phyloP scores from a whole-genome alignment of 1,139 yeast species.

The Candida sp. region DNA sequence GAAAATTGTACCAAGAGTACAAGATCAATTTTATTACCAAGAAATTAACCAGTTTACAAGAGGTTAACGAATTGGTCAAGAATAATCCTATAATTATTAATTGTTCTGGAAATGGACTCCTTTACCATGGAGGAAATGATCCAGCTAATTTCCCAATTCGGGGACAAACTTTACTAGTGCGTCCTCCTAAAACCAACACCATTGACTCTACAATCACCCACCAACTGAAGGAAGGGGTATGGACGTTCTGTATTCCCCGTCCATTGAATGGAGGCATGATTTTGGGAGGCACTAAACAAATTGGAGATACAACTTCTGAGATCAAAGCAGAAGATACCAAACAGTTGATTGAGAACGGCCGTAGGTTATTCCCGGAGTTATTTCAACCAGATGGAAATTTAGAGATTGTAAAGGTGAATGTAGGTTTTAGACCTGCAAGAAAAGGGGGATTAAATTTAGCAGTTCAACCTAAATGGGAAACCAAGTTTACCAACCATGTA shows the following conservation, averaged over 20 bases:
- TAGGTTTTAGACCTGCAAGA: constrained; percentile 74
- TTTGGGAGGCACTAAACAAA: constrained; percentile 71
- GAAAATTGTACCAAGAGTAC: constrained; percentile 24
- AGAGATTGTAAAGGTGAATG: constrained; percentile 51
- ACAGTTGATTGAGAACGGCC: constrained; percentile 42
- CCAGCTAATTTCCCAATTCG: constrained; percentile 49
- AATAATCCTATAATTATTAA: constrained; percentile 39
- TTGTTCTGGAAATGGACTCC: constrained; percentile 62
- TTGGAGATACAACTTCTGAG: constrained; percentile 25
- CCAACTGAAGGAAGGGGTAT: constrained; percentile 52
- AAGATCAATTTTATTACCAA: constrained; percentile 42
- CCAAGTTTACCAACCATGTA: constrained; percentile 19
- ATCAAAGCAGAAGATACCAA: constrained; percentile 47
- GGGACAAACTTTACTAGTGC: constrained; percentile 63
- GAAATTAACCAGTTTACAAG: constrained; percentile 35
- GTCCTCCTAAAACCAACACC: constrained; percentile 31
- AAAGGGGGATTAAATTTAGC: constrained; percentile 54
- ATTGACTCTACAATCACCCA: constrained; percentile 52
- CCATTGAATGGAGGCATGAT: constrained; percentile 64
- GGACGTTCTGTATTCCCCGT: constrained; percentile 70
- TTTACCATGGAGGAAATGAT: constrained; percentile 53
- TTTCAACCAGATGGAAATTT: constrained; percentile 23
- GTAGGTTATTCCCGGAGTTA: constrained; percentile 52
- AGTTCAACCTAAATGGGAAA: constrained; percentile 23
- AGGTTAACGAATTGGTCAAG: constrained; percentile 24